Percentiles rank a stretch among this genome's conserved stretches.
These are phyloP conservation scores for Stenogyne calaminthoides DNA, from an alignment of 305 asterid species.

Conservation along the genomic window DNA sequence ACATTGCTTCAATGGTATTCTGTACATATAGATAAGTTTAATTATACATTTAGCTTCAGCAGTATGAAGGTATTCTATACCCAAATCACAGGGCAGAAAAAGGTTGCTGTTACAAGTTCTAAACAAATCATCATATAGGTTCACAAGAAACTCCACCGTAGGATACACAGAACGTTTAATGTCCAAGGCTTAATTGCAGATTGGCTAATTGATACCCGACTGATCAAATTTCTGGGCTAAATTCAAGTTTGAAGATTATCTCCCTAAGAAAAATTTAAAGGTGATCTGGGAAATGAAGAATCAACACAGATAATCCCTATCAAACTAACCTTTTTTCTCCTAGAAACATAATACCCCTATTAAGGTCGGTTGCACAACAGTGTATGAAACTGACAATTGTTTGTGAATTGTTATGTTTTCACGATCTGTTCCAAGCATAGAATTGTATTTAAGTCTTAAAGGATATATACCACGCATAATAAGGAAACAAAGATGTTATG, in stretches of 20 bases:
- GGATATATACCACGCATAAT: not conserved
- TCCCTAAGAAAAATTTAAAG: not conserved
- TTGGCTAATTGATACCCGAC: not conserved
- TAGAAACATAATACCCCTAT: not conserved
- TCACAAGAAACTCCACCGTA: too few relatives aligned
- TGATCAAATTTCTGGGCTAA: not conserved
- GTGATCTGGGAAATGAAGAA: conserved; percentile 3
- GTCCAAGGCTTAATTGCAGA: not conserved
- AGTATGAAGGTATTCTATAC: too few relatives aligned
- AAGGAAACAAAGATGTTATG: conserved; percentile 12
- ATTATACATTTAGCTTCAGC: too few relatives aligned
- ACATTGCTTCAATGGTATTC: too few relatives aligned
- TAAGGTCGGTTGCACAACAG: not conserved
- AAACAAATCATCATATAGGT: too few relatives aligned
- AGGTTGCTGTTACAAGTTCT: too few relatives aligned
- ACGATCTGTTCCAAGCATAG: conserved; percentile 10
- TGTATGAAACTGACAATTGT: not conserved
- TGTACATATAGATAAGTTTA: too few relatives aligned
- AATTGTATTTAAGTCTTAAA: not conserved
- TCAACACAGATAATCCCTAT: not conserved
- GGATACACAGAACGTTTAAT: too few relatives aligned
- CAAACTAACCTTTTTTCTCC: conserved; percentile 3
- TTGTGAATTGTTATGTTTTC: not conserved
- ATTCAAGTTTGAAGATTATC: not conserved
- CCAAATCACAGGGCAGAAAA: too few relatives aligned